A percentile compares a stretch with the other conserved stretches of the same genome.
Conservation (phyloP, 1,139 yeast species). For the Saccharomyces hybrid region DNA sequence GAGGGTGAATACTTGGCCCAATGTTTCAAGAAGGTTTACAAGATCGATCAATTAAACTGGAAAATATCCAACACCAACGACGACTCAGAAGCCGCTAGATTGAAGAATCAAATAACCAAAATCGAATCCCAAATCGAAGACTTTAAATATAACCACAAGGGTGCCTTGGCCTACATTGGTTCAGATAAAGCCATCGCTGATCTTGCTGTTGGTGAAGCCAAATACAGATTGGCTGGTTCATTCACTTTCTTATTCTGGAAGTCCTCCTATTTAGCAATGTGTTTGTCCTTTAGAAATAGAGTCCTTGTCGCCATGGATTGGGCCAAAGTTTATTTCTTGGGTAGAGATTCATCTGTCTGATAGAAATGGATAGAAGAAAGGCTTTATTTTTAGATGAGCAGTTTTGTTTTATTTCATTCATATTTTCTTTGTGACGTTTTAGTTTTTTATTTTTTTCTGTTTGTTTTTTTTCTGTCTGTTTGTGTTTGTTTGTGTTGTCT, state of each 20-base stretch:
- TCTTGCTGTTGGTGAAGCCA: constrained; percentile 77
- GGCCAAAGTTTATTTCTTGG: constrained; percentile 78
- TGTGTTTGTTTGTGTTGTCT: background rate
- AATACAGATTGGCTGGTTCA: constrained; percentile 74
- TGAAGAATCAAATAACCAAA: constrained; percentile 33
- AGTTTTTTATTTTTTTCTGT: background rate
- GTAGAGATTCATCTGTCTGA: constrained; percentile 63
- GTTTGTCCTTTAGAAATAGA: constrained; percentile 82
- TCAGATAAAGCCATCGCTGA: constrained; percentile 92
- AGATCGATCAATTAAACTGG: constrained; percentile 55
- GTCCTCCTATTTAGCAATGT: constrained; percentile 87
- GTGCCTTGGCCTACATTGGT: constrained; percentile 78
- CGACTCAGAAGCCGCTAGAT: constrained; percentile 30
- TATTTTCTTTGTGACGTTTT: background rate
- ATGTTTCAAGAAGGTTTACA: constrained; percentile 60
- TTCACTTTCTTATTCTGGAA: constrained; percentile 91
- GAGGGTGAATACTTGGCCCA: constrained; percentile 79
- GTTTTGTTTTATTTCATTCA: background rate
- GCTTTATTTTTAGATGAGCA: background rate
- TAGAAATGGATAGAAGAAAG: background rate
- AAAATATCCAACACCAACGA: constrained; percentile 34
- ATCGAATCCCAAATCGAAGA: constrained; percentile 38
- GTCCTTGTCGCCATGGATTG: constrained; percentile 79
- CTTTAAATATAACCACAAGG: constrained; percentile 59
- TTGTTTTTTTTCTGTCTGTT: background rate